Percentiles rank a stretch among this genome's conserved stretches.
These are phyloP conservation scores for Raphidocelis subcapitata DNA, from an alignment of 139 green algal genomes.

Conservation along the genomic window DNA sequence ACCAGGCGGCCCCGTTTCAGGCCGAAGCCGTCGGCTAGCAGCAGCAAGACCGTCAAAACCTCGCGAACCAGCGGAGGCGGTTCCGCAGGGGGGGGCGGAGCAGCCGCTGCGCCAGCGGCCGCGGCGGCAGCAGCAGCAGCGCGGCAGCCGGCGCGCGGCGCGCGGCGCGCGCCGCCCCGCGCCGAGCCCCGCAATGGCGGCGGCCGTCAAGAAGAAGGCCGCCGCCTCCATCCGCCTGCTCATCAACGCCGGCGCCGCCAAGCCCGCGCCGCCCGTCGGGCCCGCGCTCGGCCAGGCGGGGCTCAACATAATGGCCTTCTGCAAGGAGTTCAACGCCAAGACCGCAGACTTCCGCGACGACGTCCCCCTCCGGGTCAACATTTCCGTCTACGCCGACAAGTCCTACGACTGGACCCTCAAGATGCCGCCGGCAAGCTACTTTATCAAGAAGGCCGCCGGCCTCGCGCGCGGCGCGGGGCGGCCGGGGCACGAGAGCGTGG, in stretches of 20 bases:
- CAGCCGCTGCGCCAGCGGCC: too few relatives aligned
- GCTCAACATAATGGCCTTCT: slow-evolving; percentile 99
- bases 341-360: slow-evolving; percentile 81
- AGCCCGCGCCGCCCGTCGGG: slow-evolving; percentile 90
- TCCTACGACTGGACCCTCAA: slow-evolving; percentile 86
- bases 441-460: slow-evolving; percentile 82
- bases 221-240: slow-evolving; percentile 81
- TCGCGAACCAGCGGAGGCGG: too few relatives aligned
- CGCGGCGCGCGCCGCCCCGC: too few relatives aligned
- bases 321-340: slow-evolving; percentile 98
- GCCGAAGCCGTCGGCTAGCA: too few relatives aligned
- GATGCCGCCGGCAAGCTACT: slow-evolving; percentile 71
- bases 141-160: too few relatives aligned
- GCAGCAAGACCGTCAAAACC: too few relatives aligned
- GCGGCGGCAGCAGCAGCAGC: too few relatives aligned
- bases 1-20: too few relatives aligned
- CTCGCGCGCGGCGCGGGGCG: slow-evolving; percentile 61
- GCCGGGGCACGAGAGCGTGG: slow-evolving; percentile 79
- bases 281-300: slow-evolving; percentile 94
- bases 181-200: too few relatives aligned
- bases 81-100: too few relatives aligned
- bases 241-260: slow-evolving; percentile 91
- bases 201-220: slow-evolving; percentile 49
- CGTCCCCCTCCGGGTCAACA: slow-evolving; percentile 39
- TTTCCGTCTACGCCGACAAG: slow-evolving; percentile 83